Evolutionary conservation across 73 alveolate genomes (phyloP), one percentile per base, ranked within the genome.

Genomic region (Breviolum minutum): DNA sequence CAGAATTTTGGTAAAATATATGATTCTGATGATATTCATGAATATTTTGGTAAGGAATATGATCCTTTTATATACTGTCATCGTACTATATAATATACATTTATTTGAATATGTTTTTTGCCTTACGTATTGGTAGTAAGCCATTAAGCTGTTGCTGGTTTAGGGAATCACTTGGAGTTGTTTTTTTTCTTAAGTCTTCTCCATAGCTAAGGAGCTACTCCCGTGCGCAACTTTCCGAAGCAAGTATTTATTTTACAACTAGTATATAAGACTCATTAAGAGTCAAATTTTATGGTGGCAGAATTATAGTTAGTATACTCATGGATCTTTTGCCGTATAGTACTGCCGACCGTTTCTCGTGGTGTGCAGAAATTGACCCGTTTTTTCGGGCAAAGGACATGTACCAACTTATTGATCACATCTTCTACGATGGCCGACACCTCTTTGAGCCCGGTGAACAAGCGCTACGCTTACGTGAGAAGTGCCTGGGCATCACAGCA

Each of bases 381-480:
- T 40, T 40, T 40, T 40, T 40, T 40, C 17, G 54, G 62, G 1
- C 6, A 74, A 77, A 92, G 98, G 98, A 92, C 90, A 92, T 92
- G 98, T 92, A 92, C 54, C 98, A 92, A 29, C 98, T 92, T 54
- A 92, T 92, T 61, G 98, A 92, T 66, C 98, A 92, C 98, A 92
- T 92, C 68, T 92, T 92, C 90, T 92, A 92, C 90, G 98, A 92
- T n/a, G 98, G 98, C 66, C 98, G 98, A 8, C 98, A 92, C 68
- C 98, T 92, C 29, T 92, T 92, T 68, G 89, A 62, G 60, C 83
- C 54, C 27, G 98, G 98, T n/a, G 98, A 92, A 68, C 98, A 92
- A 80, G 98, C 98, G 7, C 22, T 92, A 80, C 89, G 98, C 13
- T 63, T 92, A 19, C 89, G 98, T 40, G 98, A 92, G 81, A 92